phyloP scores from a whole-genome alignment of 148 eudicot genomes.

The Talinum fruticosum region DNA sequence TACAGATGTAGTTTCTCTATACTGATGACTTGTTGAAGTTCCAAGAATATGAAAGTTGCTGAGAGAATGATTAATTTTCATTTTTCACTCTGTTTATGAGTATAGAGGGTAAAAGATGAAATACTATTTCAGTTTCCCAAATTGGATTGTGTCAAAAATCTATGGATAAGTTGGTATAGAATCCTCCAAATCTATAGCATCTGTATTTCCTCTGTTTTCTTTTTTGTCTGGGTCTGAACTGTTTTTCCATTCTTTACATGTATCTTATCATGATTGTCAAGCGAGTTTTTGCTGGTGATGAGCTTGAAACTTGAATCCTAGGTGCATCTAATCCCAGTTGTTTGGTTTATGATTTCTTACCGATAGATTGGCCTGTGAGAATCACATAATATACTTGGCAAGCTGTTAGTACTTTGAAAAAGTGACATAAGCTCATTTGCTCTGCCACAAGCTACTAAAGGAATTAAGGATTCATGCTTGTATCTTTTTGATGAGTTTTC shows the following conservation, averaged over 20 bases:
- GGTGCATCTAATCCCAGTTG: no score
- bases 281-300: not conserved
- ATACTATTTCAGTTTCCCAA: no score
- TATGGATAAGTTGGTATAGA: no score
- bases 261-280: no score
- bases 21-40: not conserved
- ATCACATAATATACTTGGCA: not conserved
- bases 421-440: not conserved
- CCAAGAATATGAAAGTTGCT: not conserved
- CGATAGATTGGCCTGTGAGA: not conserved
- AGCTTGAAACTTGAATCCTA: not conserved
- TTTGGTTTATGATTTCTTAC: not conserved
- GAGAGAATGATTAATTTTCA: not conserved
- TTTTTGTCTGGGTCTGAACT: no score
- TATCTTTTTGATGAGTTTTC: not conserved
- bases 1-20: not conserved
- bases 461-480: not conserved
- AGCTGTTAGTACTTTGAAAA: not conserved
- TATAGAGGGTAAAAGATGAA: no score
- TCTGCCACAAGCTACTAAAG: not conserved
- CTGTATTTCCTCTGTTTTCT: no score
- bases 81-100: no score
- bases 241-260: no score
- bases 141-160: no score
- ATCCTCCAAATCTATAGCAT: no score